phyloP scores from a whole-genome alignment of 371 early-diverging fungal species.

The Enterocytospora artemiae region DNA sequence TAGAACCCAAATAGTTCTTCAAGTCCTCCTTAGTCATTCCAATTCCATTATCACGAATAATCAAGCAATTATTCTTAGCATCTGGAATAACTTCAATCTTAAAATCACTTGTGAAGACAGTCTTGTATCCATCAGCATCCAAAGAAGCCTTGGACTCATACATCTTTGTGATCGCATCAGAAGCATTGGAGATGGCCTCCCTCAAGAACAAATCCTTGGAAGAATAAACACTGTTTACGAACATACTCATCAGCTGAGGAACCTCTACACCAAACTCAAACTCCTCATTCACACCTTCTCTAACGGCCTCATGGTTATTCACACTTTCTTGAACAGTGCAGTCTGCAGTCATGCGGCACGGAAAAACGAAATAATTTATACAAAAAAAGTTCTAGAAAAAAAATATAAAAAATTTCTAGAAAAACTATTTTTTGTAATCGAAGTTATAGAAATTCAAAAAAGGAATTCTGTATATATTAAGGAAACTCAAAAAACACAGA shows the following conservation, averaged over 20 bases:
- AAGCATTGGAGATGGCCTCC: constrained; percentile 81
- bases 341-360: too few species aligned
- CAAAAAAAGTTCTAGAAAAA: too few species aligned
- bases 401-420: too few species aligned
- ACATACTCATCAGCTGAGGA: constrained; percentile 69
- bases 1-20: constrained; percentile 83
- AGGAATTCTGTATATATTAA: too few species aligned
- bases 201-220: constrained; percentile 85
- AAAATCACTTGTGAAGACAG: not conserved
- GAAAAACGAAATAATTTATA: too few species aligned
- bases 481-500: too few species aligned
- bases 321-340: too few species aligned
- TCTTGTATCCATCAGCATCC: constrained; percentile 67
- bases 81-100: constrained; percentile 74
- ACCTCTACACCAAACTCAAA: constrained; percentile 54
- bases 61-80: constrained; percentile 61
- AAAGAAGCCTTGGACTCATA: constrained; percentile 64
- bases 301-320: too few species aligned
- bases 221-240: constrained; percentile 74
- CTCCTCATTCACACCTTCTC: constrained; percentile 45
- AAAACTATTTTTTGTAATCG: too few species aligned
- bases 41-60: constrained; percentile 79
- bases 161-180: constrained; percentile 86
- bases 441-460: too few species aligned
- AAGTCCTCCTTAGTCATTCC: constrained; percentile 92